A percentile compares a stretch with the other conserved stretches of the same genome.
These are phyloP conservation scores for Carpinus viminea DNA, from an alignment of 306 rosid species.

Conservation along the genomic window DNA sequence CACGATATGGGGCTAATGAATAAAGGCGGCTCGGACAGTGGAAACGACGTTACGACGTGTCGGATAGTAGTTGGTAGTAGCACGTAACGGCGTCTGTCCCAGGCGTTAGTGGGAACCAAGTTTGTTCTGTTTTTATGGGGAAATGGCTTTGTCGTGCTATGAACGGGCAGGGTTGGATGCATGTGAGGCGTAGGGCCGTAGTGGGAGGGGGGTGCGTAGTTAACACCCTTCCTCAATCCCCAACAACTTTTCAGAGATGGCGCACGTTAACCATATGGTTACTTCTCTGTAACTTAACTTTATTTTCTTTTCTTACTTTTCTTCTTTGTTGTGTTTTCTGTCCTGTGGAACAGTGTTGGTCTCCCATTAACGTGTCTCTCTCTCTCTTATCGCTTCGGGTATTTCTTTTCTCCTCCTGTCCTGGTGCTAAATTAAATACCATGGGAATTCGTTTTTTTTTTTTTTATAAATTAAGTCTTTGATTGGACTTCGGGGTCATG, in stretches of 20 bases:
- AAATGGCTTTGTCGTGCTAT: constrained; percentile 66
- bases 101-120: constrained; percentile 37
- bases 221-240: constrained; percentile 24
- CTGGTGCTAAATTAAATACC: not conserved
- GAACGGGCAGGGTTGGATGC: constrained; percentile 50
- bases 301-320: not conserved
- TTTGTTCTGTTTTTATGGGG: constrained; percentile 55
- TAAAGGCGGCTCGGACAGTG: constrained; percentile 30
- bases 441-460: not conserved
- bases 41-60: constrained; percentile 27
- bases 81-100: constrained; percentile 37
- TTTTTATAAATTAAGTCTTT: not conserved
- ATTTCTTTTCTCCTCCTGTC: not conserved
- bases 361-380: not conserved
- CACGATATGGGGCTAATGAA: not conserved
- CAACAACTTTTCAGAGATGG: not conserved
- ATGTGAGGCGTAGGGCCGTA: not conserved
- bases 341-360: constrained; percentile 33
- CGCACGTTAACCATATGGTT: constrained; percentile 34
- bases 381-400: not conserved
- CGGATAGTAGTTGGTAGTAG: not conserved
- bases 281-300: not conserved
- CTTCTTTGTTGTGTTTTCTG: not conserved
- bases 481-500: not conserved
- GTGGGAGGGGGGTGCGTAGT: constrained; percentile 26